Conservation (phyloP, 192 early-diverging fungal genomes). For the Coemansia sp. region DNA sequence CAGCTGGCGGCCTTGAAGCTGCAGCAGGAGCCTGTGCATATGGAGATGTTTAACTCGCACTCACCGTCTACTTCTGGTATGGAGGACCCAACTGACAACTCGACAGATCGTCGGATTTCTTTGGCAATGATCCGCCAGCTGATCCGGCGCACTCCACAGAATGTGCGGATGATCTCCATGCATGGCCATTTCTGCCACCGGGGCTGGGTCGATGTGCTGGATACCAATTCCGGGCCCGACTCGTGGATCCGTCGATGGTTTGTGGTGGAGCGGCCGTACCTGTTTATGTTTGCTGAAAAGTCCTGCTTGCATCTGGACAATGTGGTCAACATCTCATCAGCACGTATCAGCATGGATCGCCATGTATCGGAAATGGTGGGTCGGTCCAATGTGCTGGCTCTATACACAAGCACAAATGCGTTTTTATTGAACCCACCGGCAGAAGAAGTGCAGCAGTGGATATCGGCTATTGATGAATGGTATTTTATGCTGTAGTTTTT, state of each 20-base stretch:
- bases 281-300: slow-evolving; percentile 70
- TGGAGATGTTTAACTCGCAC: background rate
- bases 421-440: slow-evolving; percentile 32
- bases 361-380: slow-evolving; percentile 38
- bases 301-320: slow-evolving; percentile 65
- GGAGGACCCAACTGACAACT: background rate
- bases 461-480: slow-evolving; percentile 53
- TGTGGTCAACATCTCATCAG: slow-evolving; percentile 73
- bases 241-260: slow-evolving; percentile 77
- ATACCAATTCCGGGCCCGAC: slow-evolving; percentile 38
- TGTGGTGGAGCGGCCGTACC: slow-evolving; percentile 70
- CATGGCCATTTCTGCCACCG: slow-evolving; percentile 28
- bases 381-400: slow-evolving; percentile 22
- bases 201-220: slow-evolving; percentile 34
- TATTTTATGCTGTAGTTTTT: slow-evolving; percentile 29
- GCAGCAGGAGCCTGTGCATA: slow-evolving; percentile 30
- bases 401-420: slow-evolving; percentile 41
- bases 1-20: slow-evolving; percentile 1
- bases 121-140: slow-evolving; percentile 15
- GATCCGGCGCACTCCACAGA: slow-evolving; percentile 10
- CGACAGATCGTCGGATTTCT: background rate
- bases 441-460: slow-evolving; percentile 38
- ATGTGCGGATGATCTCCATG: slow-evolving; percentile 17
- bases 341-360: slow-evolving; percentile 30
- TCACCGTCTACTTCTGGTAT: background rate